phyloP scores from a whole-genome alignment of 129 eudicot species.

The Escallonia herrerae region DNA sequence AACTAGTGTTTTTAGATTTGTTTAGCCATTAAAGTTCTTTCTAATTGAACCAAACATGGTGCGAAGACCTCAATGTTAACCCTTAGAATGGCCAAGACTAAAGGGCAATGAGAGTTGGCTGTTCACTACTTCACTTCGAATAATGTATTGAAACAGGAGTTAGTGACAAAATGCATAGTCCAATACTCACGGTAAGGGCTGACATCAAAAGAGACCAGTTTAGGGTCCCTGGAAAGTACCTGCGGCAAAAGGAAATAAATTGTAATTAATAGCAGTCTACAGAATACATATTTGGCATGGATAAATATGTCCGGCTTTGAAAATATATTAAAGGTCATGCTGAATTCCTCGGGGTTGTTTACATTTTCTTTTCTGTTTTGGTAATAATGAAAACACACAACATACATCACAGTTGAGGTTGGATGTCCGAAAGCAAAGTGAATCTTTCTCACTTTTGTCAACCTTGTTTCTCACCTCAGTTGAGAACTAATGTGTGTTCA shows the following conservation, averaged over 20 bases:
- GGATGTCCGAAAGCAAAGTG: background rate
- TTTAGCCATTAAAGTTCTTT: background rate
- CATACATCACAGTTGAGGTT: conserved; percentile 10
- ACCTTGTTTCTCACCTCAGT: too few relatives aligned
- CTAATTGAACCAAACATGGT: background rate
- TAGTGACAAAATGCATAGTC: conserved; percentile 2
- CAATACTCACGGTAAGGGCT: conserved; percentile 61
- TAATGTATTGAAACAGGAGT: background rate
- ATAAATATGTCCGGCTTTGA: background rate
- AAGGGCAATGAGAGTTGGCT: background rate
- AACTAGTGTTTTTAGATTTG: background rate
- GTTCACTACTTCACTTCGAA: background rate
- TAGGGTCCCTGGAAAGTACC: conserved; percentile 54
- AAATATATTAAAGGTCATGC: background rate
- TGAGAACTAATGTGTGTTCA: too few relatives aligned
- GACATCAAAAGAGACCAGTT: conserved; percentile 95
- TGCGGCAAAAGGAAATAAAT: conserved; percentile 16
- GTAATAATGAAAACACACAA: background rate
- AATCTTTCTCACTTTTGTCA: background rate
- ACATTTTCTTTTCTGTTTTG: background rate
- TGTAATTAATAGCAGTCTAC: background rate
- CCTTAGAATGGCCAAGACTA: background rate
- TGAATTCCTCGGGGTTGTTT: background rate
- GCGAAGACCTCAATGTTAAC: background rate
- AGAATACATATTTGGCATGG: background rate